phyloP scores from a whole-genome alignment of 352 stramenopile genomes.

The Pythium sp. region DNA sequence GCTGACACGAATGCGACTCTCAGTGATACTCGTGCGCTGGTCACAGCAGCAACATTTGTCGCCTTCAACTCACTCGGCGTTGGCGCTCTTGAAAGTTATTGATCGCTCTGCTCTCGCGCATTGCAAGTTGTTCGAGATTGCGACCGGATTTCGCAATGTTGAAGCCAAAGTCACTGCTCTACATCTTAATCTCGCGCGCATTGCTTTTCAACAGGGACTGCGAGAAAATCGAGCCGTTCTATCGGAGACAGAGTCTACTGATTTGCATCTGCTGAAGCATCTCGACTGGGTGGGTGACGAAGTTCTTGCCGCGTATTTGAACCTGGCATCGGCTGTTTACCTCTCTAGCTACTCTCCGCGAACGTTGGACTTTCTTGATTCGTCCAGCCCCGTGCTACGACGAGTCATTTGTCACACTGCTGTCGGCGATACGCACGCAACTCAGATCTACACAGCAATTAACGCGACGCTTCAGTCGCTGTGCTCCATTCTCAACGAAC shows the following conservation, averaged over 20 bases:
- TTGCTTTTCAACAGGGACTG: neutral
- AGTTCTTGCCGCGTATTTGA: neutral
- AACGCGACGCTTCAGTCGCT: neutral
- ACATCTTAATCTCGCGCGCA: slow-evolving; percentile 7
- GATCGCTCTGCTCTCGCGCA: neutral
- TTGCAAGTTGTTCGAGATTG: neutral
- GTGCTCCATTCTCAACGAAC: neutral
- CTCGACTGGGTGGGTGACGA: neutral
- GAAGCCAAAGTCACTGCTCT: neutral
- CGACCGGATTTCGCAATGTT: neutral
- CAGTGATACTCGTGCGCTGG: slow-evolving; percentile 2
- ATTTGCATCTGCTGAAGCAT: neutral
- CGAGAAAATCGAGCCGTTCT: neutral
- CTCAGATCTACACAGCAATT: neutral
- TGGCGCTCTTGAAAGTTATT: neutral
- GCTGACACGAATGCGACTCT: neutral
- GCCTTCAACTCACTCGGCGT: neutral
- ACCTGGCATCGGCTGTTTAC: neutral
- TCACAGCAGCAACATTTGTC: neutral
- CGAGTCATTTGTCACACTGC: neutral
- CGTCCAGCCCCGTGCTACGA: neutral
- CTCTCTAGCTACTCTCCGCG: slow-evolving; percentile 4
- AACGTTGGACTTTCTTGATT: slow-evolving; percentile 9
- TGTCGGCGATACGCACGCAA: neutral
- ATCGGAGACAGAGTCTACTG: neutral